These are phyloP conservation scores for Leccinellum rugosiceps DNA, from an alignment of 768 basidiomycete species.

Conservation along the genomic window DNA sequence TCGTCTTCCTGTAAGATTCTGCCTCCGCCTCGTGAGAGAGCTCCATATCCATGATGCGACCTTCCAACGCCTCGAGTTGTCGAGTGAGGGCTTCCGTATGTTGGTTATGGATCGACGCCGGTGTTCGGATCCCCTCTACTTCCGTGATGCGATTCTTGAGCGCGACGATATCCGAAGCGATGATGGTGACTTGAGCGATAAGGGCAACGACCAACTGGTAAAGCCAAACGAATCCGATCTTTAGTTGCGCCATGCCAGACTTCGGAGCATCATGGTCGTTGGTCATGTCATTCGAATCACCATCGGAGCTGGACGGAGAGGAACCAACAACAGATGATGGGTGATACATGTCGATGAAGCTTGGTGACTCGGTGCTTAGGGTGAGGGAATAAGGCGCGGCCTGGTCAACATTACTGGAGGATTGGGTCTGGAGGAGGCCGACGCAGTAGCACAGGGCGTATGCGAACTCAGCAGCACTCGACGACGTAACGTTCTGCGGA, in stretches of 20 bases:
- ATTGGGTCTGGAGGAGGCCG: neutral
- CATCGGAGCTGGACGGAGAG: neutral
- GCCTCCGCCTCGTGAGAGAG: conserved; percentile 5
- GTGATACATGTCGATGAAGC: neutral
- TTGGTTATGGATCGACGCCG: neutral
- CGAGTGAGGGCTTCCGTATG: conserved; percentile 4
- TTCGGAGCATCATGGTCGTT: neutral
- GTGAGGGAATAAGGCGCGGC: neutral
- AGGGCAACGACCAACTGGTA: conserved; percentile 5
- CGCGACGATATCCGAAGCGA: conserved; percentile 11
- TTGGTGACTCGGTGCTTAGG: neutral
- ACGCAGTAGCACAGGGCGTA: neutral
- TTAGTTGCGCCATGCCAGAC: conserved; percentile 4
- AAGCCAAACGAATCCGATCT: conserved; percentile 3
- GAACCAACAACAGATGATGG: neutral
- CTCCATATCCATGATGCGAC: conserved; percentile 8
- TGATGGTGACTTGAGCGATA: neutral
- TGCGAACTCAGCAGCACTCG: neutral
- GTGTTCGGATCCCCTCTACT: conserved; percentile 7
- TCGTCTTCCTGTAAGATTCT: neutral
- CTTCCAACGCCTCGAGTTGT: conserved; percentile 10
- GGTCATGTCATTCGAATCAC: neutral
- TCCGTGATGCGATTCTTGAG: conserved; percentile 18
- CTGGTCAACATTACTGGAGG: neutral
- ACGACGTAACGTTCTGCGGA: neutral